Evolutionary conservation across 495 filamentous ascomycete species (phyloP).

Genomic region (Penicillium lividum): DNA sequence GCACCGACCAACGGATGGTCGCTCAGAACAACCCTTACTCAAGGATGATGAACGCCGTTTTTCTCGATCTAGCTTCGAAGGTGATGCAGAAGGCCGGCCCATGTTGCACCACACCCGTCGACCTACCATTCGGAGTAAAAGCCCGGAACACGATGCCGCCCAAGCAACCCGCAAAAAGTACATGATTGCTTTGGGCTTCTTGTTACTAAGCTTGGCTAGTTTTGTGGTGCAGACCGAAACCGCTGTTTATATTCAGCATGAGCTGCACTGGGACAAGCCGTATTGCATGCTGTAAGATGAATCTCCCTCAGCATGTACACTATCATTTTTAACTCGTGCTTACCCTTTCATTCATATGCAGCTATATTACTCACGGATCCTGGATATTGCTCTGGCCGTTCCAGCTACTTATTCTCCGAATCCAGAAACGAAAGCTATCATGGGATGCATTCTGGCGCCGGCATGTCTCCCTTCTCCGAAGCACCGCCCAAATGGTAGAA

Average conservation of each 20-base stretch:
- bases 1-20: slow-evolving; percentile 52
- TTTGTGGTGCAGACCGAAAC: slow-evolving; percentile 94
- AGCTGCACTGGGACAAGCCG: slow-evolving; percentile 88
- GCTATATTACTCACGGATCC: slow-evolving; percentile 89
- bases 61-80: slow-evolving; percentile 40
- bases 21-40: slow-evolving; percentile 56
- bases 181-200: slow-evolving; percentile 78
- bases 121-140: slow-evolving; percentile 62
- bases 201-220: slow-evolving; percentile 74
- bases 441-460: slow-evolving; percentile 88
- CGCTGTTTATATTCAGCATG: slow-evolving; percentile 87
- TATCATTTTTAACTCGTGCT: slow-evolving; percentile 11
- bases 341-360: slow-evolving; percentile 31
- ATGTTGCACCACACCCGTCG: slow-evolving; percentile 50
- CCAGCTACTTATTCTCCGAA: slow-evolving; percentile 76
- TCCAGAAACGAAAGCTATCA: slow-evolving; percentile 68
- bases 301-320: background rate
- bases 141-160: slow-evolving; percentile 56
- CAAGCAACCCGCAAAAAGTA: slow-evolving; percentile 76
- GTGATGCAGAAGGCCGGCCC: slow-evolving; percentile 39
- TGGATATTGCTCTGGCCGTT: slow-evolving; percentile 87
- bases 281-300: slow-evolving; percentile 91
- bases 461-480: slow-evolving; percentile 70
- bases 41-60: slow-evolving; percentile 54
- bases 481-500: slow-evolving; percentile 85